Conservation (phyloP, 2,329 filamentous ascomycete genomes). For the Alternaria alternata region DNA sequence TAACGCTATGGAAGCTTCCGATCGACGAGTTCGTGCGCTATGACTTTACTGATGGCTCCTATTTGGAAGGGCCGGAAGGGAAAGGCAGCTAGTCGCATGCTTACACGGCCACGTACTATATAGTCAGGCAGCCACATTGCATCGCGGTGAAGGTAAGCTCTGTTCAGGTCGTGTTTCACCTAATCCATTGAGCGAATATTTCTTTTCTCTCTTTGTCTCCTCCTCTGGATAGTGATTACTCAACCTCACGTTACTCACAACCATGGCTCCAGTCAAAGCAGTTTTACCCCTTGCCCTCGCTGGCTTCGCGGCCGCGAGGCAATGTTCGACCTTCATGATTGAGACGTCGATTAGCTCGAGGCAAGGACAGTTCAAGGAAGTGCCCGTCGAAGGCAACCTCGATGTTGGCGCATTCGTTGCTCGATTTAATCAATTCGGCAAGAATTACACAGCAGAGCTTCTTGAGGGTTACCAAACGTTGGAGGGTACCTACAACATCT, state of each 20-base stretch:
- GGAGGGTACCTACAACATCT: conserved; percentile 64
- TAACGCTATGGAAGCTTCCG: conserved; percentile 5
- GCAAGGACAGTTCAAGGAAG: conserved; percentile 62
- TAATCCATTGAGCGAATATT: background rate
- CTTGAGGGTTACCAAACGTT: conserved; percentile 61
- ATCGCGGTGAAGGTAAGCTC: background rate
- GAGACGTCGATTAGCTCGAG: conserved; percentile 63
- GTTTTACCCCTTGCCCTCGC: conserved; percentile 27
- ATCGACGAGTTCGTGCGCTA: background rate
- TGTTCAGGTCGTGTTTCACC: background rate
- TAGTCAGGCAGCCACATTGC: background rate
- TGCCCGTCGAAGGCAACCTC: conserved; percentile 60
- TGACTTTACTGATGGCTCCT: background rate
- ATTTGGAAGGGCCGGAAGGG: conserved; percentile 10
- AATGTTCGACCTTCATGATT: conserved; percentile 63
- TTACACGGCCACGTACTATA: background rate
- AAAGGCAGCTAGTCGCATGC: conserved; percentile 4
- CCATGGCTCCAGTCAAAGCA: conserved; percentile 22
- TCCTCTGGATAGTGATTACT: background rate
- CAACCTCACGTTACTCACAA: background rate
- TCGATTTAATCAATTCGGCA: conserved; percentile 23
- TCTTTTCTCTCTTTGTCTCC: background rate
- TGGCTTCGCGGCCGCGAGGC: conserved; percentile 31
- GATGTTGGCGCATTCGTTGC: conserved; percentile 65
- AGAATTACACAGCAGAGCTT: conserved; percentile 58